phyloP scores from a whole-genome alignment of 305 asterid genomes.

The Fraxinus ornus region DNA sequence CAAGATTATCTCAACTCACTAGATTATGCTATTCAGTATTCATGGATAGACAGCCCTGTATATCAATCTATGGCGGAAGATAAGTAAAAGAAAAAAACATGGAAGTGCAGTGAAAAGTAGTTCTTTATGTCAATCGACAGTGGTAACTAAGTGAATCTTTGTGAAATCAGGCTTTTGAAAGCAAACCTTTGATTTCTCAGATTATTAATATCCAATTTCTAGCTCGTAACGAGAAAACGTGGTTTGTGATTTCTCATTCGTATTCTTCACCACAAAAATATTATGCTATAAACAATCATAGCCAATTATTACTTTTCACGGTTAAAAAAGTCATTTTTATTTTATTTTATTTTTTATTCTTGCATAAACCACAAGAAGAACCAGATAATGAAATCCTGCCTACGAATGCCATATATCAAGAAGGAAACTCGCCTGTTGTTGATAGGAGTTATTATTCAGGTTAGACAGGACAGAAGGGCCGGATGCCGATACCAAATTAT shows the following conservation, averaged over 20 bases:
- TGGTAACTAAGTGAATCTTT: neutral
- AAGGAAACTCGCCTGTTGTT: slow-evolving; percentile 46
- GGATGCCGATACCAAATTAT: slow-evolving; percentile 43
- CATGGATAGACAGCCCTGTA: neutral
- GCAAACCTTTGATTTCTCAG: neutral
- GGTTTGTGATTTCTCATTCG: neutral
- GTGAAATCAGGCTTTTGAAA: neutral
- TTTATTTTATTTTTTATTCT: neutral
- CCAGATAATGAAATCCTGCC: neutral
- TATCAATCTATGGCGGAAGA: neutral
- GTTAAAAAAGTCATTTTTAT: no score
- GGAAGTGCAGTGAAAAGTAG: neutral
- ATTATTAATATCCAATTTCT: neutral
- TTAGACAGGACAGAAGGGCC: slow-evolving; percentile 44
- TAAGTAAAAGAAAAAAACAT: neutral
- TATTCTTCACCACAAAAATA: neutral
- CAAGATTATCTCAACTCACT: neutral
- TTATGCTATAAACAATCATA: neutral
- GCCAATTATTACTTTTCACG: neutral
- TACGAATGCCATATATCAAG: neutral
- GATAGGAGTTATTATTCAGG: slow-evolving; percentile 49
- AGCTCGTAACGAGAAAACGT: neutral
- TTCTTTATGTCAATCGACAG: neutral
- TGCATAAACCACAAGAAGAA: neutral
- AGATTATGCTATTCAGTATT: neutral